These are phyloP conservation scores for Pezizomycotina sp. DNA, from an alignment of 2,329 filamentous ascomycete genomes.

Conservation along the genomic window DNA sequence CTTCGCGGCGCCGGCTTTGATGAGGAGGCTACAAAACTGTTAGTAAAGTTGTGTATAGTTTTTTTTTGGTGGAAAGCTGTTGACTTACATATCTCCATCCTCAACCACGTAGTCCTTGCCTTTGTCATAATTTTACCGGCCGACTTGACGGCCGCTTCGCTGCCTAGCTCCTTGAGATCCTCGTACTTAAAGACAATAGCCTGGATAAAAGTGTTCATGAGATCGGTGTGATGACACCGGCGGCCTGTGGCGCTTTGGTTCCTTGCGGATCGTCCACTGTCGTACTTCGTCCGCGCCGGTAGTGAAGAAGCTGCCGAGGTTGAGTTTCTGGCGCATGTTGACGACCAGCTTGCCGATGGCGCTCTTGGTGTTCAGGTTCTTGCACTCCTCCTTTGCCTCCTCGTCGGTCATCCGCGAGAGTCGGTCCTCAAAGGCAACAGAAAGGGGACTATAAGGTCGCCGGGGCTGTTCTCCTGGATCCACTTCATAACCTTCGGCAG, in stretches of 20 bases:
- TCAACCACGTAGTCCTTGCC: slow-evolving; percentile 90
- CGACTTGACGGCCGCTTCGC: slow-evolving; percentile 74
- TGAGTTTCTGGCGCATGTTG: slow-evolving; percentile 81
- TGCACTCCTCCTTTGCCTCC: slow-evolving; percentile 69
- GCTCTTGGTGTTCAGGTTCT: slow-evolving; percentile 71
- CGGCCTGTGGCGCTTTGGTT: slow-evolving; percentile 92
- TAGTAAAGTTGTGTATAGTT: slow-evolving; percentile 3
- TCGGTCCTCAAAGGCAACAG: slow-evolving; percentile 82
- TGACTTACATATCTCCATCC: slow-evolving; percentile 49
- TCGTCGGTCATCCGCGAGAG: slow-evolving; percentile 64
- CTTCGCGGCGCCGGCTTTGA: slow-evolving; percentile 80
- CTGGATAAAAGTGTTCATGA: slow-evolving; percentile 99
- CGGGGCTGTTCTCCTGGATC: slow-evolving; percentile 77
- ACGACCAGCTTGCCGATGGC: slow-evolving; percentile 79
- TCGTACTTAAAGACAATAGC: slow-evolving; percentile 82
- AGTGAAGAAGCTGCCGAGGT: slow-evolving; percentile 93
- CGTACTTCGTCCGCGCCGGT: slow-evolving; percentile 88
- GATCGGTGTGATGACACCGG: slow-evolving; percentile 78
- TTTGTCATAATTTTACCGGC: slow-evolving; percentile 95
- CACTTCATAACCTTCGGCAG: slow-evolving; percentile 83
- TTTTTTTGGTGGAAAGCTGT: not conserved
- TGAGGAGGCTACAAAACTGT: slow-evolving; percentile 44
- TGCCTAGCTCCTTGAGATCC: slow-evolving; percentile 66
- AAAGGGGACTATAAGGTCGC: slow-evolving; percentile 90
- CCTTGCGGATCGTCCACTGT: slow-evolving; percentile 93